Evolutionary conservation across 805 yeast genomes (phyloP), one percentile per base, ranked within the genome.

Genomic region (Wickerhamia fluorescens): DNA sequence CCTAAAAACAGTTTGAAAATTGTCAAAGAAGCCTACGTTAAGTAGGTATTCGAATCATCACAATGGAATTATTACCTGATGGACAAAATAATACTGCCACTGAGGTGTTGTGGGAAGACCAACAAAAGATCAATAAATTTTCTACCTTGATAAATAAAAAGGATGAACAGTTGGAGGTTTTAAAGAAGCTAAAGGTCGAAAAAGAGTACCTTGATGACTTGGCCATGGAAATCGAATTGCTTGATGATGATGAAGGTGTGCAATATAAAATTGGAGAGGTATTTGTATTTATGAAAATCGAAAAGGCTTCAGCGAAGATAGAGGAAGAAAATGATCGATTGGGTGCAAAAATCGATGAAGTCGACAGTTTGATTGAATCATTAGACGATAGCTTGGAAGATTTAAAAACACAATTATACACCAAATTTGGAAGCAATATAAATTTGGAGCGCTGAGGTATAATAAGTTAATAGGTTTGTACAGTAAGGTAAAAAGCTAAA

Each of bases 161-260:
- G 41, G 86, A 83, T 40, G 66, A 66, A 12, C 51, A 77, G 9
- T 61, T 68, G 18, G 68, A 56, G 12, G 67, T 67, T 28, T 59
- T 82, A 20, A 57, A 61, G 13, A 56, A 58, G 31, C 61, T 67
- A 36, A 62, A 68, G 41, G 71, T 73, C 36, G 95, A 86, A 44
- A 84, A 86, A 42, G 96, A 87, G 47, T 85, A 84, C 45, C 59
- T 89, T 17, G 95, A 86, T 42, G 97, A 89, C 48, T 77, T 86
- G 19, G 64, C 83, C 5, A 47, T 85, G 47, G 98, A 89, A 48
- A 66, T 89, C 23, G 97, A 89, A 54, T 69, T 92, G 25, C 57
- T 86, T 17, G 97, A 89, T 37, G 71, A 66, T 42, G 87, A 78
- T 31, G 87, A 79, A 24, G 57, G 66, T 33, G 58, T 80, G 6